Evolutionary conservation across 2,329 filamentous ascomycete species (phyloP).

Genomic region (Pestalotiopsis fici): DNA sequence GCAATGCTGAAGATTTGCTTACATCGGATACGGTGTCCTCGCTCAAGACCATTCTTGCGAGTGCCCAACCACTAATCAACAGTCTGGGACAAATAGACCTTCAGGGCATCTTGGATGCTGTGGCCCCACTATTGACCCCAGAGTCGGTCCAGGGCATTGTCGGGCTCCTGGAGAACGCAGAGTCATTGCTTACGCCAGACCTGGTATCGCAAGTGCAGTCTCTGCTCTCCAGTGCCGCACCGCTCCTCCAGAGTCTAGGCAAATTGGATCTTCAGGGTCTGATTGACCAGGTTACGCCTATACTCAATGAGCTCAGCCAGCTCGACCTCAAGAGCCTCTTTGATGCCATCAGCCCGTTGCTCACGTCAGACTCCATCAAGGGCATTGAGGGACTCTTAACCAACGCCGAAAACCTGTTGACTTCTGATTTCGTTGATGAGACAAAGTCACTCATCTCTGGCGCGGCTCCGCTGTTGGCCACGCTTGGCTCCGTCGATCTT

Average conservation of each 20-base stretch:
- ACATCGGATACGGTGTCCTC: constrained; percentile 22
- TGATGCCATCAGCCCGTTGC: constrained; percentile 33
- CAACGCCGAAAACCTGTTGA: constrained; percentile 31
- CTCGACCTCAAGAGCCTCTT: constrained; percentile 29
- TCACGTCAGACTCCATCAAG: constrained; percentile 32
- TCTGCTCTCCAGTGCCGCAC: constrained; percentile 17
- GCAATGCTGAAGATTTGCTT: constrained; percentile 25
- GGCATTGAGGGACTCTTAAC: constrained; percentile 31
- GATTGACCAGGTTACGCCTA: constrained; percentile 25
- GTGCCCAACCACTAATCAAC: constrained; percentile 26
- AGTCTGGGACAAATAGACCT: constrained; percentile 30
- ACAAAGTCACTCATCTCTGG: constrained; percentile 28
- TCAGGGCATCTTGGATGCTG: constrained; percentile 17
- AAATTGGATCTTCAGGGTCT: constrained; percentile 21
- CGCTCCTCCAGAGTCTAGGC: not conserved
- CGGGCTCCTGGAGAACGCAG: constrained; percentile 23
- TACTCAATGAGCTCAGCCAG: constrained; percentile 28
- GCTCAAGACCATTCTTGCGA: constrained; percentile 22
- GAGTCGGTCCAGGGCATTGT: constrained; percentile 27
- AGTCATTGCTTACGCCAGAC: constrained; percentile 20
- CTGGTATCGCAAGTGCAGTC: constrained; percentile 18
- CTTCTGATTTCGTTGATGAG: constrained; percentile 25
- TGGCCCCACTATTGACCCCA: constrained; percentile 34
- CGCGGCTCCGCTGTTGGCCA: constrained; percentile 23
- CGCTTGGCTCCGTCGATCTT: constrained; percentile 23